Conservation (phyloP, 768 basidiomycete species). For the Leccinum subtestaceum region DNA sequence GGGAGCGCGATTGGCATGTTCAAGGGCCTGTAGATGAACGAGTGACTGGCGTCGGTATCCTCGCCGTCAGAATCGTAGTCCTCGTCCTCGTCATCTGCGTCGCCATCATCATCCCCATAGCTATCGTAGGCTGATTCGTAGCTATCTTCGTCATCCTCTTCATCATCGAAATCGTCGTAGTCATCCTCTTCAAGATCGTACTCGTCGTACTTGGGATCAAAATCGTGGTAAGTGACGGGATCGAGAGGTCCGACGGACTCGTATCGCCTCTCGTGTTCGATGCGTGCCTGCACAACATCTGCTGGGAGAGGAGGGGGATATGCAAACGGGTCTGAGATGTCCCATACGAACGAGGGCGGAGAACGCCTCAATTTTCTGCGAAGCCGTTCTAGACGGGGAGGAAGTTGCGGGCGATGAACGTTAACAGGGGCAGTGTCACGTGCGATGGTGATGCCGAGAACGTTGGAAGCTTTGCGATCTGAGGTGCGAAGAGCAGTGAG, state of each 20-base stretch:
- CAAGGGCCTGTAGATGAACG: neutral
- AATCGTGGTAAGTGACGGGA: neutral
- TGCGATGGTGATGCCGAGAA: neutral
- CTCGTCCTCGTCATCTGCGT: neutral
- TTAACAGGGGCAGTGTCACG: neutral
- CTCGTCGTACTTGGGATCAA: neutral
- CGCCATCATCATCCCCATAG: neutral
- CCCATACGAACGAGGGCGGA: slow-evolving; percentile 13
- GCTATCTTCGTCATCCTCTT: neutral
- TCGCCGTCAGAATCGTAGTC: neutral
- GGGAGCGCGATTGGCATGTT: slow-evolving; percentile 4
- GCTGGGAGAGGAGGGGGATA: neutral
- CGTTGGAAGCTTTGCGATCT: neutral
- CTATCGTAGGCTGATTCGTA: too few species aligned
- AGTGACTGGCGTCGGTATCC: neutral
- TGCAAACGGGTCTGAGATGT: slow-evolving; percentile 14
- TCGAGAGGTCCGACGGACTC: slow-evolving; percentile 1
- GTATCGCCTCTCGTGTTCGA: neutral
- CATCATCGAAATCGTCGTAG: neutral
- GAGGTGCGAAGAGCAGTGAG: neutral
- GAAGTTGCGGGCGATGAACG: neutral
- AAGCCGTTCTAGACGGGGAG: neutral
- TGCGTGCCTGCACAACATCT: neutral
- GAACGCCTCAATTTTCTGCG: neutral
- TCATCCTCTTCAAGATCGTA: neutral